Evolutionary conservation across 2,329 filamentous ascomycete species (phyloP), one percentile per base, ranked within the genome.

Genomic region (Fusarium oxysporum): DNA sequence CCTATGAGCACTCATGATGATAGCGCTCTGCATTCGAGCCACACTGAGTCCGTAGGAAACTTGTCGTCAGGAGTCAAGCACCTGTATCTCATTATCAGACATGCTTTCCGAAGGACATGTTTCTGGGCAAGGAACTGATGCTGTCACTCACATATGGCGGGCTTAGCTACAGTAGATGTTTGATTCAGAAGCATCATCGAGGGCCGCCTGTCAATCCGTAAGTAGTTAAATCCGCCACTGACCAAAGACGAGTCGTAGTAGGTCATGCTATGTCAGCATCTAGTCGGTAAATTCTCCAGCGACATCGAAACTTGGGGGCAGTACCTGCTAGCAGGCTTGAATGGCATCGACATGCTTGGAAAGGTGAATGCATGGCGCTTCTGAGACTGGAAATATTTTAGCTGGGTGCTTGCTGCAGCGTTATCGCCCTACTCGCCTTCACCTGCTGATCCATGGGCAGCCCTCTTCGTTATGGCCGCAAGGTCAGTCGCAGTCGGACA

Each of bases 1-100:
- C 11, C 0, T 13, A 19, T 14, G n/a, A 17, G n/a, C 16, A 5
- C 8, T 3, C 2, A 35, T 1, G 12, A 51, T 25, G n/a, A 25
- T 25, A 11, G 1, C 8, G n/a, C 14, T 8, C 1, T 8, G 25
- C 25, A 25, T 33, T 4, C n/a, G 47, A 8, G 16, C 12, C 6
- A 14, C 4, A 25, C 6, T 51, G 30, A 30, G 25, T 13, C 9
- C 4, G 30, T 8, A 3, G 1, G 30, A 33, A 6, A 3, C 8
- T 25, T 25, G n/a, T 14, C 30, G 17, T 51, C 11, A 13, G 28
- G 11, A 17, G 25, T 33, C 12, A 35, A 51, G 12, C 8, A 11
- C 13, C n/a, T 25, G 12, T 25, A 25, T 25, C 16, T 25, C 6
- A 45, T 25, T 4, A 2, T 19, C 4, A 35, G 16, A 10, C 5